Conservation (phyloP, 495 filamentous ascomycete genomes). For the Penicillium coprophilum region DNA sequence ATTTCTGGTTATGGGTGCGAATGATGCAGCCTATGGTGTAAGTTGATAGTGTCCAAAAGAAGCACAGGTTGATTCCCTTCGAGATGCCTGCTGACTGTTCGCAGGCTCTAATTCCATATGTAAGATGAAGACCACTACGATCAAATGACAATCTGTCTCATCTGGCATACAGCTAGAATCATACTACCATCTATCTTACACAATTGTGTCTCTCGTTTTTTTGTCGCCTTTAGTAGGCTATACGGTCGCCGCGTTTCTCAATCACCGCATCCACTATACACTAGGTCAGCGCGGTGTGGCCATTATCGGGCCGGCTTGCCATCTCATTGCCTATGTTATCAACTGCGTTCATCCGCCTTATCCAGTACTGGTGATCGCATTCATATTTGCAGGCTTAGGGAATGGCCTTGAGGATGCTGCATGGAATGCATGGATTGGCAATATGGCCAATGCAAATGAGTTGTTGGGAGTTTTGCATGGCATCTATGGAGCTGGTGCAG, state of each 20-base stretch:
- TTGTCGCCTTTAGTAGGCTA: slow-evolving; percentile 62
- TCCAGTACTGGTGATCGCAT: slow-evolving; percentile 56
- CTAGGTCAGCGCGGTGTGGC: slow-evolving; percentile 77
- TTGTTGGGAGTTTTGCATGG: slow-evolving; percentile 58
- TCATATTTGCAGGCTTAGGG: slow-evolving; percentile 60
- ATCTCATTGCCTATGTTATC: slow-evolving; percentile 63
- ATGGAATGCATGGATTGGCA: slow-evolving; percentile 67
- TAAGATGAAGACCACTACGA: slow-evolving; percentile 17
- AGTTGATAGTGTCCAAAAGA: slow-evolving; percentile 24
- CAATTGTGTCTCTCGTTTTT: slow-evolving; percentile 62
- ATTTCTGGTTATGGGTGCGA: slow-evolving; percentile 78
- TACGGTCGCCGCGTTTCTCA: slow-evolving; percentile 55
- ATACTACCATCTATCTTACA: slow-evolving; percentile 59
- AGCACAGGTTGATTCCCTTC: not conserved
- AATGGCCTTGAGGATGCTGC: slow-evolving; percentile 62
- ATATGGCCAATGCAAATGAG: slow-evolving; percentile 62
- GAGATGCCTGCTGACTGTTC: not conserved
- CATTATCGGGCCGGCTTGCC: slow-evolving; percentile 60
- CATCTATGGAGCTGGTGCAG: slow-evolving; percentile 58
- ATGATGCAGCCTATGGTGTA: slow-evolving; percentile 80
- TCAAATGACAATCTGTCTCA: not conserved
- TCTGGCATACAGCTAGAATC: slow-evolving; percentile 49
- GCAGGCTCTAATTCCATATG: slow-evolving; percentile 63
- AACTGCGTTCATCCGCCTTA: slow-evolving; percentile 60
- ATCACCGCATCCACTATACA: slow-evolving; percentile 55